A percentile compares a stretch with the other conserved stretches of the same genome.
phyloP scores from a whole-genome alignment of 768 basidiomycete species.

The Russula foetens region DNA sequence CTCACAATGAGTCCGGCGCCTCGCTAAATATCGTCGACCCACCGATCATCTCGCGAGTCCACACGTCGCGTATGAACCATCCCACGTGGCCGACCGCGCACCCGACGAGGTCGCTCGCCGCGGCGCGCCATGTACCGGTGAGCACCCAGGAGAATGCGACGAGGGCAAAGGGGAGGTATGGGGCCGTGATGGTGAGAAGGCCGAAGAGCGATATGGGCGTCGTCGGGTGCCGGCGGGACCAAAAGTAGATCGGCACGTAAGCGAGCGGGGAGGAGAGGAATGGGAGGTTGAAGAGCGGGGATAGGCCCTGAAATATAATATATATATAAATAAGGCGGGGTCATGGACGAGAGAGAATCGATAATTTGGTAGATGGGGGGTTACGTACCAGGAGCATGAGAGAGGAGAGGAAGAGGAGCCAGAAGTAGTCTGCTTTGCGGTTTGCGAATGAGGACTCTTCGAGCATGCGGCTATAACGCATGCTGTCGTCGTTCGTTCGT shows the following conservation, averaged over 20 bases:
- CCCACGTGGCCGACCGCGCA: conserved; percentile 83
- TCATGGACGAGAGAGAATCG: background rate
- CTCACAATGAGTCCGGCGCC: conserved; percentile 63
- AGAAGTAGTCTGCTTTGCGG: conserved; percentile 88
- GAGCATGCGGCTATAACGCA: conserved; percentile 94
- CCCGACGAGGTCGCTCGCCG: conserved; percentile 73
- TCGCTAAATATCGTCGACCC: conserved; percentile 65
- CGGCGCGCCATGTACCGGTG: conserved; percentile 78
- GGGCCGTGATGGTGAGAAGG: conserved; percentile 87
- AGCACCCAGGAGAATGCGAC: conserved; percentile 81
- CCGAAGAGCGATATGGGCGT: conserved; percentile 97
- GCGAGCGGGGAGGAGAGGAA: conserved; percentile 91
- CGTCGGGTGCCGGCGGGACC: conserved; percentile 90
- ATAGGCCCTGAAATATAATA: conserved; percentile 61
- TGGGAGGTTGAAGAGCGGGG: conserved; percentile 84
- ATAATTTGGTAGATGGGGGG: conserved; percentile 9
- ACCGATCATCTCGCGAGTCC: conserved; percentile 82
- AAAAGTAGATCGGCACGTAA: conserved; percentile 94
- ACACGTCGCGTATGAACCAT: conserved; percentile 81
- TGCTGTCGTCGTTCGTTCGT: conserved; percentile 54
- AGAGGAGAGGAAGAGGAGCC: conserved; percentile 82
- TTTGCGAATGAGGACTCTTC: conserved; percentile 96
- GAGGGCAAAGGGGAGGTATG: conserved; percentile 89
- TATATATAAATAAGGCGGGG: too few relatives aligned
- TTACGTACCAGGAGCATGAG: conserved; percentile 71